Evolutionary conservation across 768 basidiomycete species (phyloP).

Genomic region (Serendipita indica): DNA sequence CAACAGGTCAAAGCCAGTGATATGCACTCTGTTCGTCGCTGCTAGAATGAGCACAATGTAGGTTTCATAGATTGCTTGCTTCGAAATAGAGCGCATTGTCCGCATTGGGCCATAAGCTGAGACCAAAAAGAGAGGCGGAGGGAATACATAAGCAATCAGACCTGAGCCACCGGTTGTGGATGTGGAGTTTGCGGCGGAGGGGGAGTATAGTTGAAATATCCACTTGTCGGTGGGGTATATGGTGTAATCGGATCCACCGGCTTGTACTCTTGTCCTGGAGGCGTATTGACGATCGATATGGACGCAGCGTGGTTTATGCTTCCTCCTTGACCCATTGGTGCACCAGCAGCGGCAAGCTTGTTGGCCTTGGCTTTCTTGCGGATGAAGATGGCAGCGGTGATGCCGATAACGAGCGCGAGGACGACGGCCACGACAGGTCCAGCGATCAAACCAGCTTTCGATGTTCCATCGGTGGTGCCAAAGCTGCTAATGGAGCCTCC

Average conservation of each 20-base stretch:
- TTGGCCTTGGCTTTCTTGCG: background rate
- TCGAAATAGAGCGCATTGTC: no score
- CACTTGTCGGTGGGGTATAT: background rate
- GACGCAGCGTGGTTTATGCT: no score
- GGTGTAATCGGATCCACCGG: background rate
- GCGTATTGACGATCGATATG: no score
- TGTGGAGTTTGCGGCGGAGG: background rate
- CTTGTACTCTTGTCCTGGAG: background rate
- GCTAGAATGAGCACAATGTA: no score
- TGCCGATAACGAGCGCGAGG: constrained; percentile 23
- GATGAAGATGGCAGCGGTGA: constrained; percentile 11
- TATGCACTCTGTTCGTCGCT: no score
- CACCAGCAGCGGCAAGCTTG: background rate
- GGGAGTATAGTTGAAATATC: background rate
- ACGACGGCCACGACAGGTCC: constrained; percentile 27
- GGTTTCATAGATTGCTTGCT: no score
- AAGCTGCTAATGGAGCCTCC: background rate
- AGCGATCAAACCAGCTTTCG: background rate
- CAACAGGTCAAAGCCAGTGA: no score
- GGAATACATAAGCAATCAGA: background rate
- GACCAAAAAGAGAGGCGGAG: background rate
- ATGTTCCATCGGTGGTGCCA: background rate
- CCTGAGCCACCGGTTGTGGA: background rate
- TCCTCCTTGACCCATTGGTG: background rate
- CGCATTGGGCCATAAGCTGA: background rate